These are phyloP conservation scores for Cladobotryum protrusum DNA, from an alignment of 2,329 filamentous ascomycete genomes.

Conservation along the genomic window DNA sequence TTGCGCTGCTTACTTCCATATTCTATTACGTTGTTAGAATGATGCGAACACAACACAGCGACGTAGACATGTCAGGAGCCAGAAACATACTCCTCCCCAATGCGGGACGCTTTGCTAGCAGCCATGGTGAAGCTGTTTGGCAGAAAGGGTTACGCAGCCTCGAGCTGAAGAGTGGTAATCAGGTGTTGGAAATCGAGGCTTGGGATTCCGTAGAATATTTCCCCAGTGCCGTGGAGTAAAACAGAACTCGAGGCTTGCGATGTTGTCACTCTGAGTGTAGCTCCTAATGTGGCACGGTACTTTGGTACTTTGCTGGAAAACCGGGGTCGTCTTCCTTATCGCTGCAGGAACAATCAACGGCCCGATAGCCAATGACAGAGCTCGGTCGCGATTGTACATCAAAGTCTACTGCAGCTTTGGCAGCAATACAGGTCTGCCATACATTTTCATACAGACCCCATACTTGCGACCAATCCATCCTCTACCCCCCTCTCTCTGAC, in stretches of 20 bases:
- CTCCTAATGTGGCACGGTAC: background rate
- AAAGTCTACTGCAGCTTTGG: background rate
- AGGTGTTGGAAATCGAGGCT: background rate
- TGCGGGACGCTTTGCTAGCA: constrained; percentile 53
- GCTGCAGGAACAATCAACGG: constrained; percentile 30
- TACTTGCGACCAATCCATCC: no score
- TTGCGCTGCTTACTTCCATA: constrained; percentile 73
- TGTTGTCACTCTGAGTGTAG: constrained; percentile 1
- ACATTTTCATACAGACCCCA: no score
- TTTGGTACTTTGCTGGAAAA: constrained; percentile 16
- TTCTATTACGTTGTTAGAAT: constrained; percentile 48
- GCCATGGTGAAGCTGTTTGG: constrained; percentile 37
- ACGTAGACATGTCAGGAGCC: background rate
- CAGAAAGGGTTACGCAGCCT: background rate
- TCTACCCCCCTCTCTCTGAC: no score
- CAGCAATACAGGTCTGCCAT: no score
- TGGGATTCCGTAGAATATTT: background rate
- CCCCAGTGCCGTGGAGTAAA: background rate
- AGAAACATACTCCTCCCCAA: constrained; percentile 54
- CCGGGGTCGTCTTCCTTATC: constrained; percentile 13
- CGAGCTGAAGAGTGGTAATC: background rate
- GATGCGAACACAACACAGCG: constrained; percentile 6
- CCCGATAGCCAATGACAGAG: constrained; percentile 26
- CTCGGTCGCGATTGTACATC: background rate
- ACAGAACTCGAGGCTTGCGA: constrained; percentile 12